phyloP scores from a whole-genome alignment of 2,329 filamentous ascomycete genomes.

The Sphaerulina vaccinii region DNA sequence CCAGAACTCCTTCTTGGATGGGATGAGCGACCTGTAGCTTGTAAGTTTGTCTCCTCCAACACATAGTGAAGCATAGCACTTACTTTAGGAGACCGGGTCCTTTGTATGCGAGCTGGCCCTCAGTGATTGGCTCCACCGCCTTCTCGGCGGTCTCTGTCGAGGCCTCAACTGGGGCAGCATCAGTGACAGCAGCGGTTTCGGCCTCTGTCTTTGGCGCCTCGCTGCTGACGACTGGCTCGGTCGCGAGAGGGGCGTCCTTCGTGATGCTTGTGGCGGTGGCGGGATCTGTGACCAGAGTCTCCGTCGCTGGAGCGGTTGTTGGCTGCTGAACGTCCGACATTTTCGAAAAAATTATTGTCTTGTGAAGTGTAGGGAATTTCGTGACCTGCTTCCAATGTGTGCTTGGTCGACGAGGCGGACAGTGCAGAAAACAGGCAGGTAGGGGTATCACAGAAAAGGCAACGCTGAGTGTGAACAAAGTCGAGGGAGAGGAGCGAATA shows the following conservation, averaged over 20 bases:
- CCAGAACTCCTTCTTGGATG: conserved; percentile 87
- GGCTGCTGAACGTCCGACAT: conserved; percentile 33
- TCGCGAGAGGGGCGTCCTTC: conserved; percentile 39
- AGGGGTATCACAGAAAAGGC: neutral
- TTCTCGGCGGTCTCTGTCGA: conserved; percentile 47
- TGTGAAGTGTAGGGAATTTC: neutral
- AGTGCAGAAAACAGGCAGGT: neutral
- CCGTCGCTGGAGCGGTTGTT: conserved; percentile 19
- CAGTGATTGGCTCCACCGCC: conserved; percentile 67
- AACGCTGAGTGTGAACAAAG: neutral
- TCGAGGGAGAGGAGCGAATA: neutral
- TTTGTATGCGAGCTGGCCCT: conserved; percentile 88
- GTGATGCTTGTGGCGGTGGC: conserved; percentile 38
- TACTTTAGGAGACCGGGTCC: conserved; percentile 86
- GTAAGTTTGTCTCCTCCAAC: conserved; percentile 17
- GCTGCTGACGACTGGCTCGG: conserved; percentile 38
- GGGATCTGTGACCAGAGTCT: conserved; percentile 30
- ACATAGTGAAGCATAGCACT: conserved; percentile 43
- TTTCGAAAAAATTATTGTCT: neutral
- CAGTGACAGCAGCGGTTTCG: conserved; percentile 21
- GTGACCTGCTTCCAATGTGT: neutral
- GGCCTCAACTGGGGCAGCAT: conserved; percentile 44
- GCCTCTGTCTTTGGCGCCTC: conserved; percentile 44
- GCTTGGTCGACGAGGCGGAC: neutral
- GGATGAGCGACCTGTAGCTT: conserved; percentile 71